These are phyloP conservation scores for Rickenella mellea DNA, from an alignment of 768 basidiomycete species.

Conservation along the genomic window DNA sequence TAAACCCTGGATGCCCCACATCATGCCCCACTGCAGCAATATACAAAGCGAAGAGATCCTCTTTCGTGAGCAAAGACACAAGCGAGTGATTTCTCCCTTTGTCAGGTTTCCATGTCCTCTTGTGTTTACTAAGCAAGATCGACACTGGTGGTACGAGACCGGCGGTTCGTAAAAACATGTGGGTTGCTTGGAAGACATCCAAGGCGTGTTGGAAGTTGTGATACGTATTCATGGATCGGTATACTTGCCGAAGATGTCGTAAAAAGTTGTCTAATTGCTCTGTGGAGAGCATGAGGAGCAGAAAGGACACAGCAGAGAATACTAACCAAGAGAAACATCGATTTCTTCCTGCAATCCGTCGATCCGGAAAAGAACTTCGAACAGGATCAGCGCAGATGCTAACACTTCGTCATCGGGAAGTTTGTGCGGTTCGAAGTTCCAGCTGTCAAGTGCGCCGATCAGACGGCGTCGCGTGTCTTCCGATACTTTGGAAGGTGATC, in stretches of 20 bases:
- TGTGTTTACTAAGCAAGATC: slow-evolving; percentile 38
- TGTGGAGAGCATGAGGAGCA: too few relatives aligned
- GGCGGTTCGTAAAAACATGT: slow-evolving; percentile 72
- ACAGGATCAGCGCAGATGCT: slow-evolving; percentile 74
- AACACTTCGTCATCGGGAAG: slow-evolving; percentile 77
- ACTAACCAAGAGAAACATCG: slow-evolving; percentile 18
- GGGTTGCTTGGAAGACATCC: slow-evolving; percentile 90
- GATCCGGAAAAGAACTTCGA: slow-evolving; percentile 75
- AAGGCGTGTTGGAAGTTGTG: slow-evolving; percentile 97
- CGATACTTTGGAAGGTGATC: slow-evolving; percentile 39
- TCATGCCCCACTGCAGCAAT: slow-evolving; percentile 96
- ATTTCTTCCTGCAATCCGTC: slow-evolving; percentile 41
- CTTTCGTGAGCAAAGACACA: slow-evolving; percentile 34
- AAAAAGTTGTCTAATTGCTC: slow-evolving; percentile 73
- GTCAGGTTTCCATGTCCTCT: slow-evolving; percentile 26
- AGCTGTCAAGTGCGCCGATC: slow-evolving; percentile 60
- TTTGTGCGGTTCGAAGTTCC: slow-evolving; percentile 87
- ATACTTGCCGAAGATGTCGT: slow-evolving; percentile 82
- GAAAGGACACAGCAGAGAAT: too few relatives aligned
- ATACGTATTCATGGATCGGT: slow-evolving; percentile 86
- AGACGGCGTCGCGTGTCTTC: slow-evolving; percentile 46
- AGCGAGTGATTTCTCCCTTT: slow-evolving; percentile 22
- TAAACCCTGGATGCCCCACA: slow-evolving; percentile 92
- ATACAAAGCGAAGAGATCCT: slow-evolving; percentile 77
- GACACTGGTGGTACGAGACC: slow-evolving; percentile 74